Conservation (phyloP, 768 basidiomycete species). For the Tulasnella sp. region DNA sequence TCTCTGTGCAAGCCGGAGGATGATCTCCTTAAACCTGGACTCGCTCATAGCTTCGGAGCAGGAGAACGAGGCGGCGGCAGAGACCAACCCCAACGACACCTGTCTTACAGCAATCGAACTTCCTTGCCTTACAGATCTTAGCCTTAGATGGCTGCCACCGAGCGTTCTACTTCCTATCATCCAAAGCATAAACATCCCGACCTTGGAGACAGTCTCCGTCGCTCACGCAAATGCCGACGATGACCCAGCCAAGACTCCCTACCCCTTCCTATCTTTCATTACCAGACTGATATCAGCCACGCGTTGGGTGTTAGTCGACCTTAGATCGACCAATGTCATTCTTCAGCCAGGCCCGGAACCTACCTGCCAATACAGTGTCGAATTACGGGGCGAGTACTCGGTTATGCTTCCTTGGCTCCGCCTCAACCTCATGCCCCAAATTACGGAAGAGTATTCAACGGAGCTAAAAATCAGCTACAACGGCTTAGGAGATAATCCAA, state of each 20-base stretch:
- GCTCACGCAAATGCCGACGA: not conserved
- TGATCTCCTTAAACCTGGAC: not conserved
- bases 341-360: not conserved
- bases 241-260: not conserved
- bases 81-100: too few relatives aligned
- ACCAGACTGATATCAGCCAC: not conserved
- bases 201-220: not conserved
- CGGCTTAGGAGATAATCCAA: not conserved
- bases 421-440: not conserved
- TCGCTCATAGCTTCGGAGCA: not conserved
- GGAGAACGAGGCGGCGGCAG: not conserved
- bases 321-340: not conserved
- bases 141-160: not conserved
- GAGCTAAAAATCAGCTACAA: not conserved
- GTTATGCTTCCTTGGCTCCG: not conserved
- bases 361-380: not conserved
- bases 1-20: not conserved
- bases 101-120: not conserved
- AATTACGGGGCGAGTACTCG: not conserved
- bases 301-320: not conserved
- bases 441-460: not conserved
- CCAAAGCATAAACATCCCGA: not conserved
- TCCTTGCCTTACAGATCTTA: not conserved
- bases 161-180: not conserved
- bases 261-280: not conserved